Percentiles rank a stretch among this genome's conserved stretches.
Evolutionary conservation across 208 protist species (phyloP).

Genomic region (Trypanosoma congolense): DNA sequence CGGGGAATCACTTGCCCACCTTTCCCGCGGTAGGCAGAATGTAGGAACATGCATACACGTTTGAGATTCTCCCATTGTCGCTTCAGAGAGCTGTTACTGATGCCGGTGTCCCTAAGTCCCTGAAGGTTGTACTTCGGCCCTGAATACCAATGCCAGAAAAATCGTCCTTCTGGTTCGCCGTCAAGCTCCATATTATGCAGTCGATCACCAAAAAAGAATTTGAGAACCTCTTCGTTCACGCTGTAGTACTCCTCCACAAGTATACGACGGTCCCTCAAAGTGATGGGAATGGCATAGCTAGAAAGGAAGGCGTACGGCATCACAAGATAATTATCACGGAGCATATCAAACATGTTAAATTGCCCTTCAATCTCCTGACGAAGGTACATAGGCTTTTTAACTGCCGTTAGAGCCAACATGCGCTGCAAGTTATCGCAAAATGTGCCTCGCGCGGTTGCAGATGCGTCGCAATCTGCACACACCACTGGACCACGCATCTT

Average conservation of each 20-base stretch:
- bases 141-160: background rate
- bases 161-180: constrained; percentile 3
- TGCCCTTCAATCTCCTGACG: constrained; percentile 69
- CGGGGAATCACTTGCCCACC: constrained; percentile 57
- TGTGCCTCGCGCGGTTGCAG: constrained; percentile 17
- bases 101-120: constrained; percentile 14
- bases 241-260: constrained; percentile 78
- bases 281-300: constrained; percentile 63
- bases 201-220: constrained; percentile 66
- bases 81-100: constrained; percentile 33
- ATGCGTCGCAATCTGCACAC: background rate
- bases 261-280: constrained; percentile 44
- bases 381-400: constrained; percentile 6
- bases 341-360: constrained; percentile 64
- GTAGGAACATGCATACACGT: constrained; percentile 59
- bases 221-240: constrained; percentile 54
- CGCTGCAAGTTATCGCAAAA: constrained; percentile 52
- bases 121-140: constrained; percentile 7
- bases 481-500: background rate
- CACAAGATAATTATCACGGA: constrained; percentile 53
- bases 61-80: constrained; percentile 84
- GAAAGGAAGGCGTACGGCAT: constrained; percentile 80
- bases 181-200: constrained; percentile 48
- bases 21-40: constrained; percentile 70
- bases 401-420: constrained; percentile 19